Conservation (phyloP, 768 basidiomycete species). For the Butyriboletus loyo region DNA sequence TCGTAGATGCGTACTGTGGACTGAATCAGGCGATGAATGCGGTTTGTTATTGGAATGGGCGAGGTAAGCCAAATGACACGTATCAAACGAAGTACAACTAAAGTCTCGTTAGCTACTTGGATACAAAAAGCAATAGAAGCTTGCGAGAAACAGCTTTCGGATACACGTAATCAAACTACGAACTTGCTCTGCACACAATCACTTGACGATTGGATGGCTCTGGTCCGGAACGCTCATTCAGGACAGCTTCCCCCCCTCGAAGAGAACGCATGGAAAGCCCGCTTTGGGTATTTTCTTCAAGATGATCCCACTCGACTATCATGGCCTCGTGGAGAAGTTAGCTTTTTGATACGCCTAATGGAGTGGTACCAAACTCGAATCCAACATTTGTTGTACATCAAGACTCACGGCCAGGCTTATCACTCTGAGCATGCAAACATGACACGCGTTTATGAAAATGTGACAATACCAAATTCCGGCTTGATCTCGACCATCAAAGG, state of each 20-base stretch:
- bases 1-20: conserved; percentile 49
- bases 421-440: conserved; percentile 11
- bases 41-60: conserved; percentile 45
- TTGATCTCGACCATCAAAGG: conserved; percentile 24
- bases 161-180: conserved; percentile 29
- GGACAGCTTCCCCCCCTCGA: conserved; percentile 26
- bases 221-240: conserved; percentile 29
- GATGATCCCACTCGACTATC: conserved; percentile 17
- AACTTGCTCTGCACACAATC: conserved; percentile 28
- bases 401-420: conserved; percentile 32
- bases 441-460: conserved; percentile 6
- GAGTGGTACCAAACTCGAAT: conserved; percentile 41
- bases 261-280: conserved; percentile 30
- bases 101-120: conserved; percentile 27
- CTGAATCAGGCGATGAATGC: conserved; percentile 44
- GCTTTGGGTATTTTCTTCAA: conserved; percentile 31
- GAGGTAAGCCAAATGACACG: conserved; percentile 24
- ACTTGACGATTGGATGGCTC: conserved; percentile 37
- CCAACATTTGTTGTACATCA: conserved; percentile 43
- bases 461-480: conserved; percentile 16
- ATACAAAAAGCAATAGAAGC: conserved; percentile 37
- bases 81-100: conserved; percentile 1
- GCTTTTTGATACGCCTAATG: conserved; percentile 43
- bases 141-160: conserved; percentile 37
- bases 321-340: conserved; percentile 35